Evolutionary conservation across 805 yeast species (phyloP).

Genomic region (Myxozyma lipomycoides): DNA sequence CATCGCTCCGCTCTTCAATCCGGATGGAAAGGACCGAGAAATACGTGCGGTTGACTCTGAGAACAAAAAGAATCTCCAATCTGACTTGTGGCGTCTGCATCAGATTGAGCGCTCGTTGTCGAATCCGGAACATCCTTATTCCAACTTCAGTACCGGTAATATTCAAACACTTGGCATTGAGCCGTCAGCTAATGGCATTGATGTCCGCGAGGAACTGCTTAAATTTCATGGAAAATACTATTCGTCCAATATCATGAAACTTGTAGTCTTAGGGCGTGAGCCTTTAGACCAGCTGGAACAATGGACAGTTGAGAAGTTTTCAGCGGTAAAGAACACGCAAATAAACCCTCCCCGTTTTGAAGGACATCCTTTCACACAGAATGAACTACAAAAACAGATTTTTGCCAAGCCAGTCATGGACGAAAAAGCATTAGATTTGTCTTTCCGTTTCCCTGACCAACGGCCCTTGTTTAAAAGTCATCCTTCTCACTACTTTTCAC

Average conservation of each 20-base stretch:
- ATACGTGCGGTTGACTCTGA: constrained; percentile 89
- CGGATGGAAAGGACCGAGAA: constrained; percentile 81
- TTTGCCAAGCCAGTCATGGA: constrained; percentile 82
- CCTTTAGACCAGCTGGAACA: constrained; percentile 62
- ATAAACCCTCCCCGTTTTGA: constrained; percentile 42
- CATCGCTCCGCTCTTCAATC: constrained; percentile 71
- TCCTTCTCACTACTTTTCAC: constrained; percentile 70
- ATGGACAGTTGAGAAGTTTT: constrained; percentile 67
- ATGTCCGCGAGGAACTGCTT: constrained; percentile 76
- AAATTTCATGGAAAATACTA: constrained; percentile 69
- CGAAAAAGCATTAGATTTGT: constrained; percentile 57
- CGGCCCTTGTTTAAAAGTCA: constrained; percentile 60
- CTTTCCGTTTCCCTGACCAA: constrained; percentile 74
- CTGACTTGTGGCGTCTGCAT: constrained; percentile 80
- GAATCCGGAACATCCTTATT: constrained; percentile 74
- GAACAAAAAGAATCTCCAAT: constrained; percentile 88
- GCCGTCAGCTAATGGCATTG: constrained; percentile 58
- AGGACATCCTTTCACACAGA: constrained; percentile 47
- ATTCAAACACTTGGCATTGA: constrained; percentile 62
- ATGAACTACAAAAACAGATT: constrained; percentile 44
- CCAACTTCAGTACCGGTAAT: constrained; percentile 89
- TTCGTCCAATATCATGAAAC: constrained; percentile 83
- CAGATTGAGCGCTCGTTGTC: constrained; percentile 76
- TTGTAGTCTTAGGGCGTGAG: constrained; percentile 81
- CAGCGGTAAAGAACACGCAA: constrained; percentile 53